These are phyloP conservation scores for Aspergillus sp. DNA, from an alignment of 2,329 filamentous ascomycete genomes.

Conservation along the genomic window DNA sequence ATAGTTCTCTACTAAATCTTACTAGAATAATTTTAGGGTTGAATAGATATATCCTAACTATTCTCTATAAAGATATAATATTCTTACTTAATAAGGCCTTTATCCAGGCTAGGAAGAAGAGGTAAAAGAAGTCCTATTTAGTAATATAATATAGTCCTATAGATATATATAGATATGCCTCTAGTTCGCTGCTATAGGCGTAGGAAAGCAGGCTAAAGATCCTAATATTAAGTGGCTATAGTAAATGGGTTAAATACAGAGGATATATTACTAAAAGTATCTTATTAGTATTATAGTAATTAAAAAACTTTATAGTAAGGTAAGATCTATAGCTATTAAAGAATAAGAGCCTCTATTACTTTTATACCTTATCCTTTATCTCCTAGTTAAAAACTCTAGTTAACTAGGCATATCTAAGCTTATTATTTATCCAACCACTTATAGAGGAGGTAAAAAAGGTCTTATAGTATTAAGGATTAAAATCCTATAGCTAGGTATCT, in stretches of 20 bases:
- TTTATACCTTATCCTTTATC: not conserved
- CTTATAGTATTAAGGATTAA: not conserved
- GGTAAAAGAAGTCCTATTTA: conserved; percentile 4
- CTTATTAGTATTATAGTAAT: not conserved
- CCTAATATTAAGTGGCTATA: not conserved
- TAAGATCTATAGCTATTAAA: conserved; percentile 16
- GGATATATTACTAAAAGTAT: not conserved
- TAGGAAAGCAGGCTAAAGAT: not conserved
- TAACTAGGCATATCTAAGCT: conserved; percentile 6
- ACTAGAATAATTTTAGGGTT: not conserved
- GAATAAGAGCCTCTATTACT: conserved; percentile 1
- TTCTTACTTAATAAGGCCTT: not conserved
- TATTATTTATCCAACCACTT: conserved; percentile 4
- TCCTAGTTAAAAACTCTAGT: not conserved
- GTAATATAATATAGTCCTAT: not conserved
- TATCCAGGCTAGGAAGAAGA: not conserved
- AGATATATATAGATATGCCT: not conserved
- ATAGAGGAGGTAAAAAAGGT: conserved; percentile 5
- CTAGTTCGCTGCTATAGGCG: not conserved
- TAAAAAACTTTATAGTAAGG: conserved; percentile 11
- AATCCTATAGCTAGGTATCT: conserved; percentile 22
- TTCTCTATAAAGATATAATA: not conserved
- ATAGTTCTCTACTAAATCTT: not conserved
- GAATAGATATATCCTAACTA: not conserved
- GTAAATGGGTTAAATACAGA: not conserved